Evolutionary conservation across 208 protist genomes (phyloP), one percentile per base, ranked within the genome.

Genomic region (Lotmaria passim): DNA sequence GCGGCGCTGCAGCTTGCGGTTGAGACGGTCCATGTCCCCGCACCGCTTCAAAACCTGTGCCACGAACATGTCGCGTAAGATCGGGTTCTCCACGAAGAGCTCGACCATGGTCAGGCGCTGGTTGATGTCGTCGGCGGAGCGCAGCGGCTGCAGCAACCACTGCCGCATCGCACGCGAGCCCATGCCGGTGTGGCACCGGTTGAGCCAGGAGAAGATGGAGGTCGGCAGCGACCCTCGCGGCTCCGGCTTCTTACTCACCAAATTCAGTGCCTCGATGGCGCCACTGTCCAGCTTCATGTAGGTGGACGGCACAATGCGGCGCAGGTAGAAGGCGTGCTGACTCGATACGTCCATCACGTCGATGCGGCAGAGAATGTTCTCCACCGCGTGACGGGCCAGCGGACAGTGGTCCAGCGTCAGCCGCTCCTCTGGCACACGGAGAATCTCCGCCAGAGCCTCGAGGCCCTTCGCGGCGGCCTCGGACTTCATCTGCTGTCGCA

Each of bases 141-240:
- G 81, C 17, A 99, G 77, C 10, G 98, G 98, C 90, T 99, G 98
- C 47, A 98, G 97, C 28, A 99, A 82, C 98, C 98, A 99, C 78
- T 98, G 93, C 17, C 91, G 79, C 75, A 99, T 91, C 61, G 90
- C 75, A n/a, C 98, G 87, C 15, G 96, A 78, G 3, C 98, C 98
- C 91, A 99, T 99, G 5, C 91, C 87, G 10, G 98, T 99, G 31
- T 77, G 56, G 74, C 98, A 99, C n/a, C 96, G 84, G 77, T 99
- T 98, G 17, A 99, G 83, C 77, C 98, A 89, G 8, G 87, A 87
- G 75, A 95, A 98, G 23, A 99, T 74, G 14, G 82, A 96, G 30
- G 73, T 82, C 31, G 90, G 87, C 41, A 92, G 73, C 19, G 85
- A 68, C 19, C 87, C 88, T 23, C 87, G 82, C 46, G 87, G 84